These are phyloP conservation scores for Penicillium chermesinum DNA, from an alignment of 495 filamentous ascomycete genomes.

Conservation along the genomic window DNA sequence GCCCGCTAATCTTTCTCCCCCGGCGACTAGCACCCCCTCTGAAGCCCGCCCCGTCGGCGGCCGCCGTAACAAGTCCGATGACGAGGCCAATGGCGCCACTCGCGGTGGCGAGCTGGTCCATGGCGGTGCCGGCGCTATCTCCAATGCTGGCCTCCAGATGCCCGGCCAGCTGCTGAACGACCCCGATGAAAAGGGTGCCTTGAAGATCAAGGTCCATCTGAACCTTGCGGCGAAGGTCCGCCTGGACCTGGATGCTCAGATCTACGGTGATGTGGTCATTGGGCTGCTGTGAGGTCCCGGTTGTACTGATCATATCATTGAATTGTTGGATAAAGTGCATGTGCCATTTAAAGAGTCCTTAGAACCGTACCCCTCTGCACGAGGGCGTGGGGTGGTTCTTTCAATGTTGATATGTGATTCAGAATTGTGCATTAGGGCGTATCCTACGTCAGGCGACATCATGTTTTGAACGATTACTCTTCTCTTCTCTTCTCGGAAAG, in stretches of 20 bases:
- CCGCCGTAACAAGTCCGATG: slow-evolving; percentile 12
- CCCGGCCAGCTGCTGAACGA: slow-evolving; percentile 10
- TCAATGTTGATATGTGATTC: too few relatives aligned
- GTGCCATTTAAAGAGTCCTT: too few relatives aligned
- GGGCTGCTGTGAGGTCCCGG: slow-evolving; percentile 19
- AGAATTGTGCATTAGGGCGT: too few relatives aligned
- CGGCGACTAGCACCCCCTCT: slow-evolving; percentile 3
- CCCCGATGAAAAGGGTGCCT: slow-evolving; percentile 12
- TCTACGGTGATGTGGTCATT: slow-evolving; percentile 22
- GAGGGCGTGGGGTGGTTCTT: too few relatives aligned
- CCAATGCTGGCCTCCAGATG: slow-evolving; percentile 6
- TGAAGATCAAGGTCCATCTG: slow-evolving; percentile 22
- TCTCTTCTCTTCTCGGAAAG: too few relatives aligned
- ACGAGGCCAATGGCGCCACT: slow-evolving; percentile 6
- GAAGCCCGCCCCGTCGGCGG: slow-evolving; percentile 12
- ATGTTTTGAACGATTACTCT: too few relatives aligned
- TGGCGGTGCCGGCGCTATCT: neutral
- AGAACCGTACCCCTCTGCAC: too few relatives aligned
- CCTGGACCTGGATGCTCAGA: slow-evolving; percentile 21
- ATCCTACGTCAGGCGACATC: too few relatives aligned
- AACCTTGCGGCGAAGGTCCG: slow-evolving; percentile 20
- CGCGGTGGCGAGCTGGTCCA: neutral
- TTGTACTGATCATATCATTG: too few relatives aligned
- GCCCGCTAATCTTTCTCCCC: slow-evolving; percentile 10
- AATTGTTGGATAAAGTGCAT: too few relatives aligned